Evolutionary conservation across 2,329 filamentous ascomycete genomes (phyloP), one percentile per base, ranked within the genome.

Genomic region (Aspergillus hiratsukae): DNA sequence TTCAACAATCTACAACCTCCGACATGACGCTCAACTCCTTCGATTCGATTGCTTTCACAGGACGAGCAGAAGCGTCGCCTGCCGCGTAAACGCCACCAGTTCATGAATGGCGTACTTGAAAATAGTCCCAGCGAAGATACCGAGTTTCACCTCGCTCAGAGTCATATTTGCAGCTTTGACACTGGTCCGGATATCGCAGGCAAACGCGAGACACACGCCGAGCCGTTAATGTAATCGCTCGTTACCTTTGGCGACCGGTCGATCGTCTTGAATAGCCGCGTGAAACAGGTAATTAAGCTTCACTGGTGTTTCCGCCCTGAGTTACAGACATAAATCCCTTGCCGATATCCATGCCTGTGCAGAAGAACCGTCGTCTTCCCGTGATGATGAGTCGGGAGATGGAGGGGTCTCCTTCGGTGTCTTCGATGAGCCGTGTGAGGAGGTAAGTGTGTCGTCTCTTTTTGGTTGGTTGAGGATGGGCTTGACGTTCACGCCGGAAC

Each of bases 171-270:
- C 64, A 3, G 45, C 28, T 4, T 54, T 49, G 1, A 58, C 51
- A 3, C 55, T 64, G 7, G 65, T 49, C 4, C 76, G 67, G 10
- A 78, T 61, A 53, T 79, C 76, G 59, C 76, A 79, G 1, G 69
- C 67, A 59, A 78, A 77, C 0, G n/a, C n/a, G n/a, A n/a, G n/a
- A n/a, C n/a, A n/a, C n/a, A 78, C 3, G 71, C 70, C 2, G 76
- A 73, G 0, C 77, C 76, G 35, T 79, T 76, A 28, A 79, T 57
- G 3, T 60, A 66, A 1, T 76, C 75, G 37, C 79, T 74, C 0
- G 75, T 79, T 1, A 71, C 69, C 51, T 79, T 75, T 11, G 75
- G 72, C 0, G 66, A 73, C 1, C 58, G 59, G 40, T 77, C 75
- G 19, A 79, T 76, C 0, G 66, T 66, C 5, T 73, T 65, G 56